Evolutionary conservation across 805 yeast species (phyloP).

Genomic region (Barnettozyma wickerhamii): DNA sequence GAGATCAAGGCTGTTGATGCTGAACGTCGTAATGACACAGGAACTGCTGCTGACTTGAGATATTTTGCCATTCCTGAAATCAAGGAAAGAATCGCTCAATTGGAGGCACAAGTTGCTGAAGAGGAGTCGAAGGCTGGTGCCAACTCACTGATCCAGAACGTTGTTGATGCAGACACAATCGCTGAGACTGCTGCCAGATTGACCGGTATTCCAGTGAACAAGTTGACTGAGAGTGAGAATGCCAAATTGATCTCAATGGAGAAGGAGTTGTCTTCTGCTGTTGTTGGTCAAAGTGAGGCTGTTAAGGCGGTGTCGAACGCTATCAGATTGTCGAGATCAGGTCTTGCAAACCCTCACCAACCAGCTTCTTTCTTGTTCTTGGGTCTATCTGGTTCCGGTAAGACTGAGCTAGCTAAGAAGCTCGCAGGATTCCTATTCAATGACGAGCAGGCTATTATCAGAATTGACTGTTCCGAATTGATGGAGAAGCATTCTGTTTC

Average conservation of each 20-base stretch:
- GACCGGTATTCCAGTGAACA: slow-evolving; percentile 95
- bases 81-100: slow-evolving; percentile 63
- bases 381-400: slow-evolving; percentile 97
- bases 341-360: slow-evolving; percentile 92
- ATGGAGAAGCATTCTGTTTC: slow-evolving; percentile 95
- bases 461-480: slow-evolving; percentile 96
- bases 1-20: slow-evolving; percentile 94
- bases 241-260: slow-evolving; percentile 94
- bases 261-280: slow-evolving; percentile 70
- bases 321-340: slow-evolving; percentile 87
- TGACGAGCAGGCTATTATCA: slow-evolving; percentile 94
- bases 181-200: slow-evolving; percentile 96
- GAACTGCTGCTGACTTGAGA: slow-evolving; percentile 91
- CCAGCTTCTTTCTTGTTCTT: slow-evolving; percentile 94
- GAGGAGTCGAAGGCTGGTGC: slow-evolving; percentile 60
- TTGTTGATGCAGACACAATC: slow-evolving; percentile 86
- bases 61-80: slow-evolving; percentile 97
- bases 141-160: slow-evolving; percentile 74
- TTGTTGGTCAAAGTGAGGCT: slow-evolving; percentile 95
- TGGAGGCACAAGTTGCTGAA: slow-evolving; percentile 75
- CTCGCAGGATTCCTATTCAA: slow-evolving; percentile 94
- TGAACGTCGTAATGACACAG: slow-evolving; percentile 93
- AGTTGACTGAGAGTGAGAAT: slow-evolving; percentile 93
- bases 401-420: slow-evolving; percentile 96
- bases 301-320: slow-evolving; percentile 96